Conservation (phyloP, 495 filamentous ascomycete genomes). For the Friedmanniomyces endolithicus region DNA sequence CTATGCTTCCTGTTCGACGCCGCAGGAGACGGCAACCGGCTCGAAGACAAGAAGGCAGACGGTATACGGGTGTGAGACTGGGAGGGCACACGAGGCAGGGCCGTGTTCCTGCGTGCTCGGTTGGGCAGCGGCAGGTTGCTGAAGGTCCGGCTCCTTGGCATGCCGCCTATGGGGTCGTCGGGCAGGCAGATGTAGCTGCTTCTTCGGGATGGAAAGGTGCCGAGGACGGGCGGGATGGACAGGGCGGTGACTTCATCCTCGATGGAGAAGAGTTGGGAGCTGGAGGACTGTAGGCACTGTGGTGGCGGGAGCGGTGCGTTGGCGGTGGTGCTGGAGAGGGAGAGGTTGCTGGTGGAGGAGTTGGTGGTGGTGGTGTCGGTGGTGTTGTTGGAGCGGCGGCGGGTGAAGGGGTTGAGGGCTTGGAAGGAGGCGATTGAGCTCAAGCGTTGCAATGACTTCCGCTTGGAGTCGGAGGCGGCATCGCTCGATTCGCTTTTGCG, state of each 20-base stretch:
- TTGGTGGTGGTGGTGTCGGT: slow-evolving; percentile 4
- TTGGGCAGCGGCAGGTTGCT: slow-evolving; percentile 22
- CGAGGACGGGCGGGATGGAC: slow-evolving; percentile 1
- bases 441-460: slow-evolving; percentile 14
- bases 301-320: slow-evolving; percentile 6
- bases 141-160: slow-evolving; percentile 20
- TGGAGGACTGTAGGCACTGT: not conserved
- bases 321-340: slow-evolving; percentile 9
- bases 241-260: slow-evolving; percentile 6
- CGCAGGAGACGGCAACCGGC: slow-evolving; percentile 16
- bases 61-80: slow-evolving; percentile 14
- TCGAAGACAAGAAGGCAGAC: slow-evolving; percentile 8
- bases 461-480: slow-evolving; percentile 5
- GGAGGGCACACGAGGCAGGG: slow-evolving; percentile 1
- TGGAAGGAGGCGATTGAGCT: slow-evolving; percentile 20
- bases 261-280: not conserved
- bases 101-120: slow-evolving; percentile 4
- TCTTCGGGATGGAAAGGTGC: not conserved
- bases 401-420: slow-evolving; percentile 18
- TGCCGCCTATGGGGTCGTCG: slow-evolving; percentile 18
- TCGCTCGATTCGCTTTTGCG: slow-evolving; percentile 12
- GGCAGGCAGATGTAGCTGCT: slow-evolving; percentile 17
- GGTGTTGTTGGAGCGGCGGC: slow-evolving; percentile 17
- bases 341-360: slow-evolving; percentile 18
- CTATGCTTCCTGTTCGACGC: slow-evolving; percentile 14